These are phyloP conservation scores for Cicer pinnatifidum DNA, from an alignment of 306 rosid species.

Conservation along the genomic window DNA sequence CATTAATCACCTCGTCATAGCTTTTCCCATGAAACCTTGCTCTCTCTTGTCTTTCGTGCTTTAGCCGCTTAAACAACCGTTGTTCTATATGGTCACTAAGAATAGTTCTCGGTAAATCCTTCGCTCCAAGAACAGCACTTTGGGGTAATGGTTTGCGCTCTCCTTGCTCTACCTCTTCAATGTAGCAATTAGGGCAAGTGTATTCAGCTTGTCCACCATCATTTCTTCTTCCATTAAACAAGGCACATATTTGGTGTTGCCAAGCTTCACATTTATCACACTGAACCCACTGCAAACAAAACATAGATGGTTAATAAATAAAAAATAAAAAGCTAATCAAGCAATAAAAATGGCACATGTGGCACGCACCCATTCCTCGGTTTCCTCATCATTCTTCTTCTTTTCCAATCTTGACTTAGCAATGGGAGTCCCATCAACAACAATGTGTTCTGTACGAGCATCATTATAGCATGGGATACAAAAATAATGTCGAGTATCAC, in stretches of 20 bases:
- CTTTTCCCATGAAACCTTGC: constrained; percentile 86
- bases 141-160: constrained; percentile 95
- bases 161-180: constrained; percentile 87
- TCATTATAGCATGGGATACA: constrained; percentile 95
- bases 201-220: constrained; percentile 97
- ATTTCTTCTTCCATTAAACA: constrained; percentile 94
- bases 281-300: constrained; percentile 88
- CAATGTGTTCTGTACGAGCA: constrained; percentile 84
- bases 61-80: constrained; percentile 68
- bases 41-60: constrained; percentile 81
- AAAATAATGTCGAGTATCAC: constrained; percentile 90
- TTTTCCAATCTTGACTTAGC: constrained; percentile 83
- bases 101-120: constrained; percentile 88
- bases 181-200: constrained; percentile 94
- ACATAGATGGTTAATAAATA: constrained; percentile 38
- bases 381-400: constrained; percentile 98
- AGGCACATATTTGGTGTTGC: constrained; percentile 98
- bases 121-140: constrained; percentile 98
- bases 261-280: constrained; percentile 99
- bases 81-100: constrained; percentile 93
- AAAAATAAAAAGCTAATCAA: constrained; percentile 42
- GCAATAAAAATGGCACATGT: constrained; percentile 29
- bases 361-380: constrained; percentile 87
- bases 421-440: constrained; percentile 80
- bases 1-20: constrained; percentile 76